Base-by-base conservation (phyloP, 2,329 filamentous ascomycete genomes). In the Waltergamsia citrina region DNA sequence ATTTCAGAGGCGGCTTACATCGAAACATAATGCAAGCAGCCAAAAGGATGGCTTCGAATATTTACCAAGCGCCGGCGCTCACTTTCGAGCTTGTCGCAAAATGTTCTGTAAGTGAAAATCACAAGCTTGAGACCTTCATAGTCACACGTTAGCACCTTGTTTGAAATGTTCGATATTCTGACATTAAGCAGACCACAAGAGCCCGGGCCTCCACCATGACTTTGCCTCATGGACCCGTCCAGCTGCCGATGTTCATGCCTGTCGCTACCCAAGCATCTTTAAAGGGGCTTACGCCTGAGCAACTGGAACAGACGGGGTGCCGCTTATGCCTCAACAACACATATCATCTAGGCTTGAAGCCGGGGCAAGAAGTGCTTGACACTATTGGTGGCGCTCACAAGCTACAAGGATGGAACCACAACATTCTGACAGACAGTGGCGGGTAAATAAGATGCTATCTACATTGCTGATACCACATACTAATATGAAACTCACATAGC, bases 301-400 rank as follows among this genome's bases (percentile, higher is more conserved):
- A 98, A 52, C 69, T 98, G 3, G 88, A 92, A 48, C 80, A 85
- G 35, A 93, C 88, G 1, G 78, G 85, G 28, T 98, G 93, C 51
- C 78, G 84, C 38, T 64, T 98, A 27, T 98, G 92, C 56, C 65
- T 98, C 43, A 98, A 98, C 63, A 98, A 98, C 60, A 98, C 92
- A 10, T 98, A 98, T 53, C 92, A 98, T 56, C 66, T 98, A 40
- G 92, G 92, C 8, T 65, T 98, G 36, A 96, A 94, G 60, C 92
- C 92, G 1, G 93, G 92, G 1, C 88, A 96, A 55, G 81, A 85
- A 24, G 83, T 88, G 6, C 69, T 98, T 15, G 85, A 94, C 47
- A 73, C 80, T 3, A 71, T 96, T 34, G 92, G 92, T 28, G 92
- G 93, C 36, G 92, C 92, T 19, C 93, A 98, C 61, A 90, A 82